These are phyloP conservation scores for Pseudocercospora musae DNA, from an alignment of 2,329 filamentous ascomycete genomes.

Conservation along the genomic window DNA sequence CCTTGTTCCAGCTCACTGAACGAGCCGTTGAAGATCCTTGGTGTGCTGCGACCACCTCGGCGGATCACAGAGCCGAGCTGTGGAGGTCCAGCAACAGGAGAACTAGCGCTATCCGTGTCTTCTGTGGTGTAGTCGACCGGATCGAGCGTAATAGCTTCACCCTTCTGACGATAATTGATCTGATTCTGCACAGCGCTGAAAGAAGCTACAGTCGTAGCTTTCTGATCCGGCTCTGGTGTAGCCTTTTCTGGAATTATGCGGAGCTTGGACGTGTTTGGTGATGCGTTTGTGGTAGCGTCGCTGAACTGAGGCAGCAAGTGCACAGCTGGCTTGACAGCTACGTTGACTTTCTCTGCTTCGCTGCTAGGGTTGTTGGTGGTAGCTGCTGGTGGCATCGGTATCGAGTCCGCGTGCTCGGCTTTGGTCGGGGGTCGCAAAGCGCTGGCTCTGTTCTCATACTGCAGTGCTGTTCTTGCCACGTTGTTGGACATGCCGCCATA, in stretches of 20 bases:
- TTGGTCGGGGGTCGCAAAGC: neutral
- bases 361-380: neutral
- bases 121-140: slow-evolving; percentile 14
- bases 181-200: slow-evolving; percentile 24
- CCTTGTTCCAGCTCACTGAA: slow-evolving; percentile 25
- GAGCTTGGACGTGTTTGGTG: neutral
- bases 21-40: slow-evolving; percentile 29
- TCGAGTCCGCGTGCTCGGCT: neutral
- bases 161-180: slow-evolving; percentile 16
- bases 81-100: neutral
- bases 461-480: neutral
- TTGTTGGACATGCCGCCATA: neutral
- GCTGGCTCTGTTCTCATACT: neutral
- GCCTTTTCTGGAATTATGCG: neutral
- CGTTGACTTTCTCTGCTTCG: neutral
- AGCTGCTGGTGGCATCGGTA: neutral
- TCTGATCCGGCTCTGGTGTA: neutral
- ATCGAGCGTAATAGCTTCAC: slow-evolving; percentile 15
- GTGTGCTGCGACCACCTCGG: slow-evolving; percentile 13
- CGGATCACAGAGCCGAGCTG: slow-evolving; percentile 13
- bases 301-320: neutral
- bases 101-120: neutral
- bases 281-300: neutral
- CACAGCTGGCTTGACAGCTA: neutral
- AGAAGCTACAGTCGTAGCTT: slow-evolving; percentile 4